A percentile compares a stretch with the other conserved stretches of the same genome.
phyloP scores from a whole-genome alignment of 768 basidiomycete species.

The Strobilomyces dryophilus region DNA sequence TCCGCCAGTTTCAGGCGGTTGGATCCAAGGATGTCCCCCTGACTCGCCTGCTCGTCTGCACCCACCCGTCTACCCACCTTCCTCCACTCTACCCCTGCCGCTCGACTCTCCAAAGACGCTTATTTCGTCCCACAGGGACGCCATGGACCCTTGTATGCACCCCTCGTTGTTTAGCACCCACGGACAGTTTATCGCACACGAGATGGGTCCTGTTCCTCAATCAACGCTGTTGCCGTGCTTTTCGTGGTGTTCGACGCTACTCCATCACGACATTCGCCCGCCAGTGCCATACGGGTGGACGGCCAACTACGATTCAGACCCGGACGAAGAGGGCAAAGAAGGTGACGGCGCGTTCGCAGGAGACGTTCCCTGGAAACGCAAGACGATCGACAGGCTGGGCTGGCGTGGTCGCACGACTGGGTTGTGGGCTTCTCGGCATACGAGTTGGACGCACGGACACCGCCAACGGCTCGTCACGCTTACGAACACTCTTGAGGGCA shows the following conservation, averaged over 20 bases:
- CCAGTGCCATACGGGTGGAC: conserved; percentile 46
- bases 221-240: conserved; percentile 46
- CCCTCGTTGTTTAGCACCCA: conserved; percentile 37
- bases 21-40: conserved; percentile 18
- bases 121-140: conserved; percentile 32
- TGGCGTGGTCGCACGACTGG: conserved; percentile 80
- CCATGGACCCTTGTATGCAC: conserved; percentile 39
- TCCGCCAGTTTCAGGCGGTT: conserved; percentile 30
- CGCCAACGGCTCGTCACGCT: conserved; percentile 43
- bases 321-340: neutral
- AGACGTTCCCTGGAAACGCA: conserved; percentile 63
- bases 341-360: conserved; percentile 26
- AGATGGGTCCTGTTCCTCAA: conserved; percentile 43
- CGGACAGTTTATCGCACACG: conserved; percentile 50
- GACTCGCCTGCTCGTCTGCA: conserved; percentile 25
- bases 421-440: conserved; percentile 36
- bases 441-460: conserved; percentile 57
- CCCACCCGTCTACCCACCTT: conserved; percentile 27
- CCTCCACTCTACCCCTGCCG: neutral
- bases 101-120: conserved; percentile 23
- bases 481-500: conserved; percentile 40
- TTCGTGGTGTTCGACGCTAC: conserved; percentile 42
- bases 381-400: conserved; percentile 53
- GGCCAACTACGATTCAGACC: conserved; percentile 30
- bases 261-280: conserved; percentile 56